Evolutionary conservation across 768 basidiomycete species (phyloP), one percentile per base, ranked within the genome.

Genomic region (Amanita rubescens): DNA sequence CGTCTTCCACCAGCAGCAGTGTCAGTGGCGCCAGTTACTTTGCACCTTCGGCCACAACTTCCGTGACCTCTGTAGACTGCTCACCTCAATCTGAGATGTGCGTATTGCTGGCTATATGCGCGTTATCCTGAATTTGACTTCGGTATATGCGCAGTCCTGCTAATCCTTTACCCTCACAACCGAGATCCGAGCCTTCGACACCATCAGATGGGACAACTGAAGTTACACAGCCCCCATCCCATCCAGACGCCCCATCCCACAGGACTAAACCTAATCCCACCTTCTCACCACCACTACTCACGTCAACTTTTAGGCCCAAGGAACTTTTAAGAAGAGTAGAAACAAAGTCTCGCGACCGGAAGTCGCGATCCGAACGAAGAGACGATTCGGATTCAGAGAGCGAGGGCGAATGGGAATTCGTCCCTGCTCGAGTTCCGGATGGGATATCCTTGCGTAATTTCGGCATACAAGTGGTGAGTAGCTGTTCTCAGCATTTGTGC

Each of bases 361-460:
- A 27, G 27, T 15, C 33, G 37, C n/a, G 17, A 53, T n/a, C 35
- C 25, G 37, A 32, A 14, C 43, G 44, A 38, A 44, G 33, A 43
- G 49, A 51, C 41, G 22, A 25, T 27, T 48, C 54, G 3, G 55
- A n/a, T 48, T 51, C 17, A n/a, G 49, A 41, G n/a, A 25, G 30
- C 22, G 68, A 70, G 2, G 67, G 63, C n/a, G 66, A 66, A 32
- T 83, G 82, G 71, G 81, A 85, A 59, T 91, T 92, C 58, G 75
- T 82, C 34, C 83, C 85, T 38, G 76, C 78, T 12, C 74, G 74
- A 51, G 85, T 92, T 52, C 90, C 90, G 9, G 85, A 89, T 59
- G 90, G 90, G 15, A 90, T 90, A 54, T 86, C 82, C 55, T 69
- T 90, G 62, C 75, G 93, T 58, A 92, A 94, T 71, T 93, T 94